Base-by-base conservation (phyloP, 176 grass and related monocot genomes). In the Eragrostis nindensis region DNA sequence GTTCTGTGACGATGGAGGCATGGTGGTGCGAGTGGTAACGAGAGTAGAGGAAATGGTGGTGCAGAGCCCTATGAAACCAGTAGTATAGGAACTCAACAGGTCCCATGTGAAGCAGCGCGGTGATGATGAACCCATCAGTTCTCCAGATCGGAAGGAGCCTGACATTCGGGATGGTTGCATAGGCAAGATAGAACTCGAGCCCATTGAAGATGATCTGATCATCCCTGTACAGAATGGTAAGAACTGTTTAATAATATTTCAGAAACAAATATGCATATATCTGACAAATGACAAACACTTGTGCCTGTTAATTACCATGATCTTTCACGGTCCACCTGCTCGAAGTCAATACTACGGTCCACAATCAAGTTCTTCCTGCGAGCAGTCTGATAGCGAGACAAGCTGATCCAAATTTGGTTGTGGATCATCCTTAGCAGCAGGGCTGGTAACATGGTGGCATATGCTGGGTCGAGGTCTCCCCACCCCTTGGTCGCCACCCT, bases 61-160 rank as follows among this genome's bases (percentile, higher is more conserved):
- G 95, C 46, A 98, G 81, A 3, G 90, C 95, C 40, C 95, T 83
- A 84, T 98, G 92, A 61, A 98, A 83, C 92, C 95, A 97, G 85
- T 97, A 97, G 71, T 97, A 97, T 21, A 97, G 77, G 86, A 97
- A 97, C 81, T 97, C 95, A 9, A 94, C 87, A 25, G 90, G 91
- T 7, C 89, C 92, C 15, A 61, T 77, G 68, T 94, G 95, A 66
- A 92, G 80, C 30, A 98, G 42, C 11, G 59, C 72, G 0, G 75
- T 90, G 10, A 92, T 19, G 43, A 97, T 39, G 26, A 71, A 87
- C 11, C 95, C 92, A 36, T 94, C 86, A 8, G 85, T 75, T 79
- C 85, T 83, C 95, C 92, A 98, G 60, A 90, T 6, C 2, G 95
- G 95, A 62, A 92, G 13, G 73, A 84, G 43, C 3, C 25, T 78